These are phyloP conservation scores for Acrocalymma vagum DNA, from an alignment of 2,329 filamentous ascomycete genomes.

Conservation along the genomic window DNA sequence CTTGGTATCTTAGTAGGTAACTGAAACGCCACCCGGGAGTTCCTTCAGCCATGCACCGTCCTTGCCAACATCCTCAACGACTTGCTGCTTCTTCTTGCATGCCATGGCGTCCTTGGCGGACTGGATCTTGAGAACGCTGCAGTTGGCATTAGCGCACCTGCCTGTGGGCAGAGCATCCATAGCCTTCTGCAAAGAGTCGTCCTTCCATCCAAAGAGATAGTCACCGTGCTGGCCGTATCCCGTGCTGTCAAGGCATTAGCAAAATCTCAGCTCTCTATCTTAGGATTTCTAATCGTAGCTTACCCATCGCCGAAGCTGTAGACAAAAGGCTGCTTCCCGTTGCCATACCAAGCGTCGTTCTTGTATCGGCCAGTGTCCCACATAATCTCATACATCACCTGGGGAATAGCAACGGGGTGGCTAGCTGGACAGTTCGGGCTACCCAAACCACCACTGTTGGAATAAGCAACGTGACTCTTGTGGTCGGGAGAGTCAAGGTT, in stretches of 20 bases:
- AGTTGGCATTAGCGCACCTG: conserved; percentile 41
- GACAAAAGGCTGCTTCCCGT: conserved; percentile 37
- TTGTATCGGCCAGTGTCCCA: conserved; percentile 47
- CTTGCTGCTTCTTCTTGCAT: conserved; percentile 52
- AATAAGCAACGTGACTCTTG: conserved; percentile 71
- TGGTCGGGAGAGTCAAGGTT: conserved; percentile 62
- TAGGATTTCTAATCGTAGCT: conserved; percentile 21
- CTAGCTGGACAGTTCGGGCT: conserved; percentile 59
- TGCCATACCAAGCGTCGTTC: conserved; percentile 28
- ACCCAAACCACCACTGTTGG: conserved; percentile 43
- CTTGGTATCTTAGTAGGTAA: too few relatives aligned
- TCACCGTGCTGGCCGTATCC: conserved; percentile 34
- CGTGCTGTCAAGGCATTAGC: too few relatives aligned
- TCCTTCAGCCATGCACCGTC: conserved; percentile 36
- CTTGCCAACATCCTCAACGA: conserved; percentile 54
- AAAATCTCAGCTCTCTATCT: too few relatives aligned
- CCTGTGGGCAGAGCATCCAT: conserved; percentile 30
- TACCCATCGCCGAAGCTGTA: conserved; percentile 50
- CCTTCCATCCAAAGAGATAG: conserved; percentile 30
- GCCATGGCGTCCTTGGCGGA: conserved; percentile 30
- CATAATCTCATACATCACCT: conserved; percentile 58
- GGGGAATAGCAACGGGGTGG: conserved; percentile 55
- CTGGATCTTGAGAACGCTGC: conserved; percentile 39
- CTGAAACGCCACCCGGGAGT: conserved; percentile 38
- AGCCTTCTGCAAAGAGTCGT: conserved; percentile 24